Evolutionary conservation across 192 early-diverging fungal genomes (phyloP).

Genomic region (Rhizoclosmatium globosum): DNA sequence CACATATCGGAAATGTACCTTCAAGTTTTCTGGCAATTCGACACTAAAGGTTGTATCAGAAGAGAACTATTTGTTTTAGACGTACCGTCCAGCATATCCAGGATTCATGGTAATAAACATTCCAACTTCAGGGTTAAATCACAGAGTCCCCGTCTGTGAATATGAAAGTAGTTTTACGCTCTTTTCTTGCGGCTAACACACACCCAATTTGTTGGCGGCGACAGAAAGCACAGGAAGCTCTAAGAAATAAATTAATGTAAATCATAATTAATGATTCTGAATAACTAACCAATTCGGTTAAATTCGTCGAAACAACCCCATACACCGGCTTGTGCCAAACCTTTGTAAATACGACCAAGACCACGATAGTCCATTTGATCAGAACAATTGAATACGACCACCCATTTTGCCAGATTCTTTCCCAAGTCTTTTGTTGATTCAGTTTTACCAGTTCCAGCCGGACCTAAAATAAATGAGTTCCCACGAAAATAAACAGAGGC

Average conservation of each 20-base stretch:
- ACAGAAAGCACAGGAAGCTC: conserved; percentile 72
- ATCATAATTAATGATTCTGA: neutral
- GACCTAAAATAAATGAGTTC: neutral
- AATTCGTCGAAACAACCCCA: conserved; percentile 77
- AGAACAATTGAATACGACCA: conserved; percentile 76
- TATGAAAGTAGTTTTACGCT: conserved; percentile 66
- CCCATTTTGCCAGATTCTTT: conserved; percentile 73
- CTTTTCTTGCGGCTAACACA: conserved; percentile 67
- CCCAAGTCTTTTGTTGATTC: conserved; percentile 72
- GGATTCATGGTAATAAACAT: conserved; percentile 79
- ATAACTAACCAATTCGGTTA: conserved; percentile 59
- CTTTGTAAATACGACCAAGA: conserved; percentile 71
- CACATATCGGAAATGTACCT: conserved; percentile 75
- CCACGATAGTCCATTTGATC: conserved; percentile 77
- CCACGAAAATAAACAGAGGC: neutral
- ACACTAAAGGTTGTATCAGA: conserved; percentile 46
- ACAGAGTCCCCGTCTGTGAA: conserved; percentile 74
- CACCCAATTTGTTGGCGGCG: conserved; percentile 74
- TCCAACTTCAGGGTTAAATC: conserved; percentile 75
- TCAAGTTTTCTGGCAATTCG: conserved; percentile 72
- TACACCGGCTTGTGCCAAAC: conserved; percentile 68
- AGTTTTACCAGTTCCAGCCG: conserved; percentile 67
- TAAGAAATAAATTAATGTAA: neutral
- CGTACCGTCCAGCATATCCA: conserved; percentile 63
- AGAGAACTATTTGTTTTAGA: neutral